A percentile compares a stretch with the other conserved stretches of the same genome.
Evolutionary conservation across 2,329 filamentous ascomycete species (phyloP).

Genomic region (Clonostachys chloroleuca): DNA sequence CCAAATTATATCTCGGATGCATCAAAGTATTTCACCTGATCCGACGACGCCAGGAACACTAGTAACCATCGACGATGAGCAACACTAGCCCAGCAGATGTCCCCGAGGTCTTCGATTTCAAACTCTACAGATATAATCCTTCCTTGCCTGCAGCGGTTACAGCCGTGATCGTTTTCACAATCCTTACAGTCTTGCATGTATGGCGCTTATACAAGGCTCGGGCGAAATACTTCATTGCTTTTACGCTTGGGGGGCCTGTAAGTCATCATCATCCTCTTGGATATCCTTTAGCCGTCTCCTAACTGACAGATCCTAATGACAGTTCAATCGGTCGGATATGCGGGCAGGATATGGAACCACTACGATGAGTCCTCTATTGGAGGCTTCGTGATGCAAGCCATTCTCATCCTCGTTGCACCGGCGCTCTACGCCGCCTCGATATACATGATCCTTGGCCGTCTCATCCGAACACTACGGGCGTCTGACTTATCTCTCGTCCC

Average conservation of each 20-base stretch:
- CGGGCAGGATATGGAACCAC: conserved; percentile 13
- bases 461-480: conserved; percentile 30
- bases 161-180: conserved; percentile 37
- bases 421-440: conserved; percentile 43
- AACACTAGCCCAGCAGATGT: no score
- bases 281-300: neutral
- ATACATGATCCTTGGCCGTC: conserved; percentile 43
- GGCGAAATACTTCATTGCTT: conserved; percentile 46
- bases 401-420: conserved; percentile 40
- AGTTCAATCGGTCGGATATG: conserved; percentile 40
- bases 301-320: neutral
- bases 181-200: conserved; percentile 33
- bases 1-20: no score
- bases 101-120: conserved; percentile 1
- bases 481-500: conserved; percentile 23
- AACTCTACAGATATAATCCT: conserved; percentile 5
- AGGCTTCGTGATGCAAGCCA: conserved; percentile 31
- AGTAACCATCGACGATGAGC: no score
- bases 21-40: no score
- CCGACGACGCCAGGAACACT: no score
- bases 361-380: conserved; percentile 2
- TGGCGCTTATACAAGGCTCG: conserved; percentile 35
- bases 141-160: conserved; percentile 31
- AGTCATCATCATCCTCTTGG: conserved; percentile 11
- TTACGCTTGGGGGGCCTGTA: conserved; percentile 43